Conservation (phyloP, 2,329 filamentous ascomycete species). For the Neurospora sp. region DNA sequence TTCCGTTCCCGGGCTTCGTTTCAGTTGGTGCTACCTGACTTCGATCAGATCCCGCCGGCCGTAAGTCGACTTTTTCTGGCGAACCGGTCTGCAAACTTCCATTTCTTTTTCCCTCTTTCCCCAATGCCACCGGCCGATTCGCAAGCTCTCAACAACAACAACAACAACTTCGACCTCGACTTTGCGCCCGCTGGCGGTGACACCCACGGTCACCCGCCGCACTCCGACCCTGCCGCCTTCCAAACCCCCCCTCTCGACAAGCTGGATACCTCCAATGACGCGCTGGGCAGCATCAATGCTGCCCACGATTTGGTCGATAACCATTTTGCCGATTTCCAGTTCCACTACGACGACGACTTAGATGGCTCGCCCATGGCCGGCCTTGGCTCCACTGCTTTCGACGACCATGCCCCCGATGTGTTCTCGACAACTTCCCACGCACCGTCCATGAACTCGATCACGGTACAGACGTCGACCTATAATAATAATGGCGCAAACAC, state of each 20-base stretch:
- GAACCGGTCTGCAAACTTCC: constrained; percentile 15
- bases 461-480: constrained; percentile 25
- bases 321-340: constrained; percentile 44
- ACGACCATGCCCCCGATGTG: constrained; percentile 23
- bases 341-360: constrained; percentile 35
- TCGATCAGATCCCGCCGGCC: constrained; percentile 6
- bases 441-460: constrained; percentile 26
- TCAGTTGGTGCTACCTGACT: constrained; percentile 1
- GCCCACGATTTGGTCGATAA: constrained; percentile 32
- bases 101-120: constrained; percentile 9
- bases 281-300: constrained; percentile 21
- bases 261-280: constrained; percentile 26
- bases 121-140: constrained; percentile 31
- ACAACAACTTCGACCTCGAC: constrained; percentile 27
- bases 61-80: constrained; percentile 18
- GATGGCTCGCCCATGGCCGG: constrained; percentile 32
- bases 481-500: constrained; percentile 5
- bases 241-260: constrained; percentile 23
- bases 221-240: constrained; percentile 23
- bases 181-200: constrained; percentile 23
- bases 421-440: constrained; percentile 21
- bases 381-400: constrained; percentile 25
- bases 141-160: constrained; percentile 20
- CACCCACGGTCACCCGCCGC: constrained; percentile 21
- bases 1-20: background rate